Base-by-base conservation (phyloP, 78 protist species). In the Guillardia theta region DNA sequence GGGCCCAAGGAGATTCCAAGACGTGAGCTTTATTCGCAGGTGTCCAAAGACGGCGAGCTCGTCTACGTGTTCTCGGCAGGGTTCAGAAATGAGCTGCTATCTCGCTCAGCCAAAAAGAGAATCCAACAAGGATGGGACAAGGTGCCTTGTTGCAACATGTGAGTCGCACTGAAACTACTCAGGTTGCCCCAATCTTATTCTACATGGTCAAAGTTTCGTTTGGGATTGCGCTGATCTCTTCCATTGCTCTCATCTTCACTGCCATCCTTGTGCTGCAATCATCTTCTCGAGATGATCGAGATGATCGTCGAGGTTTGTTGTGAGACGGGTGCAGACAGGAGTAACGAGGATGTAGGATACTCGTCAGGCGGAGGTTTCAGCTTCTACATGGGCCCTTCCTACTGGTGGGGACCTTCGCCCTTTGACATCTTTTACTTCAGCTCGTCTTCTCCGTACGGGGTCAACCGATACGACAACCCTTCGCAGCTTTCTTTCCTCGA, bases 161-260 rank as follows among this genome's bases (percentile, higher is more conserved):
- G 37, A 45, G 0, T 12, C 43, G 41, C n/a, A n/a, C n/a, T n/a
- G n/a, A n/a, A n/a, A n/a, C n/a, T n/a, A n/a, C n/a, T n/a, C n/a
- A n/a, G n/a, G n/a, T 70, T 24, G 83, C 83, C 36, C 83, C 83
- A 4, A 1, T 70, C 41, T 15, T 43, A 4, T 53, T 21, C 50
- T 88, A 62, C 70, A 27, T 53, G 22, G 80, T 88, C 41, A 47
- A 50, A 4, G 93, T 62, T n/a, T 33, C 77, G n/a, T 88, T 88
- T 45, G 93, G 93, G 80, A 48, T 88, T 22, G 93, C 78, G 45
- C 93, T 88, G 39, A 37, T 88, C 93, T 27, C 93, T 12, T 88
- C 93, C 36, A 70, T 70, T 43, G 83, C 83, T 44, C 78, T 88
- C 30, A 53, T 62, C n/a, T 8, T 88, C n/a, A 62, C 77, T 1